These are phyloP conservation scores for Metarhizium robertsii DNA, from an alignment of 2,329 filamentous ascomycete genomes.

Conservation along the genomic window DNA sequence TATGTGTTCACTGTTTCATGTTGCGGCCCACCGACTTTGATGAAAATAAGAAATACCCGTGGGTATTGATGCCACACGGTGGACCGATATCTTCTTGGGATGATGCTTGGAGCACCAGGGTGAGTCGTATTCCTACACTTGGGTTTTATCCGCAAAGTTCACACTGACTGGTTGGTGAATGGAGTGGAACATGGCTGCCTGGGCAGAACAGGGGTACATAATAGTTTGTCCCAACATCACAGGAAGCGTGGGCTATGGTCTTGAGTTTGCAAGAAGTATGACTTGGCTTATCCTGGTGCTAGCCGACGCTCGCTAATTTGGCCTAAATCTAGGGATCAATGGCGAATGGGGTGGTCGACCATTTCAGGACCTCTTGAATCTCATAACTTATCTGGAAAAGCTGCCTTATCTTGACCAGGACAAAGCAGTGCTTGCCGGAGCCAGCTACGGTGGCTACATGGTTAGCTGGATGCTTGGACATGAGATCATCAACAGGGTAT, in stretches of 20 bases:
- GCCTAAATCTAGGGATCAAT: slow-evolving; percentile 30
- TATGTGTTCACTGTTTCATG: slow-evolving; percentile 29
- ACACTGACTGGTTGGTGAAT: not conserved
- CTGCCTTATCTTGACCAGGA: slow-evolving; percentile 44
- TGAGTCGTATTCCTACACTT: slow-evolving; percentile 13
- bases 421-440: slow-evolving; percentile 43
- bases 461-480: slow-evolving; percentile 50
- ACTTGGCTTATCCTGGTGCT: slow-evolving; percentile 4
- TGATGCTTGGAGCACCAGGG: slow-evolving; percentile 41
- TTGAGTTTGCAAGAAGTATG: slow-evolving; percentile 21
- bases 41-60: slow-evolving; percentile 24
- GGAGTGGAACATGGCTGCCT: slow-evolving; percentile 44
- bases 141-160: not conserved
- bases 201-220: slow-evolving; percentile 52
- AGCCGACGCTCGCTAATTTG: not conserved
- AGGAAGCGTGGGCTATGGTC: slow-evolving; percentile 48
- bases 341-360: slow-evolving; percentile 43
- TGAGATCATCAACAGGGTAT: slow-evolving; percentile 35
- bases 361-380: slow-evolving; percentile 45
- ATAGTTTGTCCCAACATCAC: slow-evolving; percentile 51
- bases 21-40: slow-evolving; percentile 29
- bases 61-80: slow-evolving; percentile 28
- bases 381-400: slow-evolving; percentile 40
- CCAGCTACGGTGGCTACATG: slow-evolving; percentile 51
- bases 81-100: slow-evolving; percentile 37